These are phyloP conservation scores for Hippophae tibetana DNA, from an alignment of 306 rosid genomes.

Conservation along the genomic window DNA sequence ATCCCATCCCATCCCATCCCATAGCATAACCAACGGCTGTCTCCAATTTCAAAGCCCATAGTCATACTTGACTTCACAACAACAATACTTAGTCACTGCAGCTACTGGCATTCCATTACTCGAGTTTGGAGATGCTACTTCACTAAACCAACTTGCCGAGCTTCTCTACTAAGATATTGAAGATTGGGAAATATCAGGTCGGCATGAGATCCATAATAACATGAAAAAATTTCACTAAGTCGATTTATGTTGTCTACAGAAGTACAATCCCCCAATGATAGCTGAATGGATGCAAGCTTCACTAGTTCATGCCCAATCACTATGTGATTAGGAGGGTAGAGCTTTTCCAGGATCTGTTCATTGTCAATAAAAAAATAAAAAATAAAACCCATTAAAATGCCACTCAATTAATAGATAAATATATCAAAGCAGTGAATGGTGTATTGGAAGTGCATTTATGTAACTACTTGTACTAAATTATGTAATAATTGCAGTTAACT, in stretches of 20 bases:
- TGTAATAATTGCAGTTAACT: too few relatives aligned
- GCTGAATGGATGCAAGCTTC: conserved; percentile 75
- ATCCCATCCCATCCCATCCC: too few relatives aligned
- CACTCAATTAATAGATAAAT: background rate
- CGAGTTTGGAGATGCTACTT: background rate
- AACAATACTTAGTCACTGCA: too few relatives aligned
- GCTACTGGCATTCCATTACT: too few relatives aligned
- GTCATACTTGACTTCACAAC: too few relatives aligned
- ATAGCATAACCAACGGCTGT: too few relatives aligned
- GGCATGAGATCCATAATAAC: conserved; percentile 59
- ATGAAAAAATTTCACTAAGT: conserved; percentile 42
- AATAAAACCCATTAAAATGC: background rate
- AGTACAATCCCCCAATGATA: conserved; percentile 38
- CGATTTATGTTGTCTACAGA: conserved; percentile 37
- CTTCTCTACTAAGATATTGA: conserved; percentile 28
- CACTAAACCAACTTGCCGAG: conserved; percentile 8
- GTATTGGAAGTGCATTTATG: background rate
- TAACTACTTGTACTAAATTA: too few relatives aligned
- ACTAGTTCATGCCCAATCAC: conserved; percentile 77
- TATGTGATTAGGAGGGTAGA: conserved; percentile 57
- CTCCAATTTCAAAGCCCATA: too few relatives aligned
- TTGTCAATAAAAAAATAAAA: conserved; percentile 4
- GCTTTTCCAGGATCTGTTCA: conserved; percentile 73
- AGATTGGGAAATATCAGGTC: conserved; percentile 54
- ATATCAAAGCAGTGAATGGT: background rate